These are phyloP conservation scores for Calonectria pauciramosa DNA, from an alignment of 2,329 filamentous ascomycete genomes.

Conservation along the genomic window DNA sequence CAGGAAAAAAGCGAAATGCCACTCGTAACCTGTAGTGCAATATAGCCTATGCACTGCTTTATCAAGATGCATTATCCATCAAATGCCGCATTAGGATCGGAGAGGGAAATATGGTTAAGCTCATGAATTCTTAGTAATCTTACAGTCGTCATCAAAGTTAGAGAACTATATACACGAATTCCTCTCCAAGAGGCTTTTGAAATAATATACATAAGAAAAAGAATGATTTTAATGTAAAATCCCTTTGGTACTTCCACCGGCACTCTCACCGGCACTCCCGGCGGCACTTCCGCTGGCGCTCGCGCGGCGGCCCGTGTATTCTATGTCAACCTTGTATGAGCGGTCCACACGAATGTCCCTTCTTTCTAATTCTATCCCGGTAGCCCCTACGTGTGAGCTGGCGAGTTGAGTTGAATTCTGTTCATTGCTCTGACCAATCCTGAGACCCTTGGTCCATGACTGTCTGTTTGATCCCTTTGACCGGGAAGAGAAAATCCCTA, in stretches of 20 bases:
- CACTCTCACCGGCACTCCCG: neutral
- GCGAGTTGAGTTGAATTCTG: neutral
- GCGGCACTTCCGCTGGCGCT: neutral
- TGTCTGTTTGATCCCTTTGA: neutral
- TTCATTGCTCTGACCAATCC: neutral
- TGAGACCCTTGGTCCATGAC: neutral
- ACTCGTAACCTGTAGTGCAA: no score
- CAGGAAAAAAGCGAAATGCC: neutral
- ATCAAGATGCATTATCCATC: neutral
- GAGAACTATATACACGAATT: neutral
- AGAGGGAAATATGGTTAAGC: neutral
- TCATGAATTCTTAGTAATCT: neutral
- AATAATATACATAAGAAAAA: neutral
- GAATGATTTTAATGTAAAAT: neutral
- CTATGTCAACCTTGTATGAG: conserved; percentile 5
- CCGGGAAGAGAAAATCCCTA: neutral
- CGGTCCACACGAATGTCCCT: neutral
- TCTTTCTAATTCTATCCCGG: neutral
- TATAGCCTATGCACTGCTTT: no score
- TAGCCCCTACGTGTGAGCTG: neutral
- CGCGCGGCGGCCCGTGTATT: neutral
- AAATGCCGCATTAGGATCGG: neutral
- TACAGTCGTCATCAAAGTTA: neutral
- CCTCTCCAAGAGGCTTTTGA: neutral
- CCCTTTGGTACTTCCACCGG: neutral